phyloP scores from a whole-genome alignment of 2,329 filamentous ascomycete genomes.

The Thielaviopsis punctulata region DNA sequence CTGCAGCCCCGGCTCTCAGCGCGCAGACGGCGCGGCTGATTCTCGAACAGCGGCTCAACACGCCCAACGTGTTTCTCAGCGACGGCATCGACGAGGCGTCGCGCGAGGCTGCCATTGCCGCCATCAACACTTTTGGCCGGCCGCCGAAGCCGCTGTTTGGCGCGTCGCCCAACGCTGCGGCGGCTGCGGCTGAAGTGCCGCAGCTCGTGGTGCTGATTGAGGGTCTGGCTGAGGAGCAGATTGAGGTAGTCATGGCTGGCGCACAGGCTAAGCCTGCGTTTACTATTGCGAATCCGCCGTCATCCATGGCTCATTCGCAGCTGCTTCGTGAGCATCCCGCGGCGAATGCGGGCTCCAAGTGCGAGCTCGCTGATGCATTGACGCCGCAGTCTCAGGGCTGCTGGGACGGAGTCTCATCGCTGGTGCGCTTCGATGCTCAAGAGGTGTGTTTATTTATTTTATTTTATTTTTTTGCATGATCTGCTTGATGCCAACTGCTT shows the following conservation, averaged over 20 bases:
- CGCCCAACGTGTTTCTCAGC: slow-evolving; percentile 10
- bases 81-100: slow-evolving; percentile 8
- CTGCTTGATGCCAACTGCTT: neutral
- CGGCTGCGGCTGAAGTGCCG: neutral
- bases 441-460: slow-evolving; percentile 21
- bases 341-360: slow-evolving; percentile 22
- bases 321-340: slow-evolving; percentile 27
- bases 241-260: slow-evolving; percentile 25
- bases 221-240: slow-evolving; percentile 31
- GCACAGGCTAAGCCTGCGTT: slow-evolving; percentile 25
- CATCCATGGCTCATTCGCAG: slow-evolving; percentile 24
- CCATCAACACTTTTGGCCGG: slow-evolving; percentile 10
- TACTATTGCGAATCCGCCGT: slow-evolving; percentile 29
- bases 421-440: slow-evolving; percentile 27
- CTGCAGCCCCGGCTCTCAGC: neutral
- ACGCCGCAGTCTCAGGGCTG: slow-evolving; percentile 27
- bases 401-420: slow-evolving; percentile 27
- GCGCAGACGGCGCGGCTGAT: slow-evolving; percentile 9
- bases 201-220: slow-evolving; percentile 46
- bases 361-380: slow-evolving; percentile 23
- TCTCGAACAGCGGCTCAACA: slow-evolving; percentile 11
- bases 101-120: slow-evolving; percentile 8
- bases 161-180: neutral
- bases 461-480: neutral
- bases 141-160: slow-evolving; percentile 9